phyloP scores from a whole-genome alignment of 73 alveolate genomes.

The Paramecium sexaurelia region DNA sequence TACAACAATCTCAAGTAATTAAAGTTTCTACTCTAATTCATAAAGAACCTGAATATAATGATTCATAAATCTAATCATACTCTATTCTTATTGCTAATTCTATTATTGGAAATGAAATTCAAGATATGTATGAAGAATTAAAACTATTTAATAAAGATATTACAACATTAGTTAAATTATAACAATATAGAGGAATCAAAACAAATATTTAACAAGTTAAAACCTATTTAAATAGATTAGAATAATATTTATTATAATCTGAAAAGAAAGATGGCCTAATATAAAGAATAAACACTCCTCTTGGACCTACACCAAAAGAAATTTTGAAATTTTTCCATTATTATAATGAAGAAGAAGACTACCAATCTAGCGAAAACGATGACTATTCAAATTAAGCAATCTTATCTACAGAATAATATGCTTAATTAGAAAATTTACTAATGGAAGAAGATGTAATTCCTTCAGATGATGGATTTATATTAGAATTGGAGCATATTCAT shows the following conservation, averaged over 20 bases:
- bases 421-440: constrained; percentile 36
- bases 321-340: constrained; percentile 7
- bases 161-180: background rate
- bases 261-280: background rate
- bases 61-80: constrained; percentile 13
- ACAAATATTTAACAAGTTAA: background rate
- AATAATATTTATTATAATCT: background rate
- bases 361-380: background rate
- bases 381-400: constrained; percentile 48
- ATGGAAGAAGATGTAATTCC: background rate
- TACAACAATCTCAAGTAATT: background rate
- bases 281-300: background rate
- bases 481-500: constrained; percentile 89
- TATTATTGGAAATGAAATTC: constrained; percentile 22
- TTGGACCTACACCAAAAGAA: constrained; percentile 38
- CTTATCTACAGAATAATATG: constrained; percentile 31
- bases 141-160: background rate
- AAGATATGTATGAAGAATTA: constrained; percentile 44
- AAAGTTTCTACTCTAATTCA: constrained; percentile 21
- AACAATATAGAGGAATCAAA: constrained; percentile 12
- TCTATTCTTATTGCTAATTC: constrained; percentile 27
- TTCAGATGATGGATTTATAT: constrained; percentile 50
- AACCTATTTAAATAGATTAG: background rate
- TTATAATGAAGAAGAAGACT: constrained; percentile 39
- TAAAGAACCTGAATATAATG: constrained; percentile 32